phyloP scores from a whole-genome alignment of 2,329 filamentous ascomycete species.

The Dactylella cylindrospora region DNA sequence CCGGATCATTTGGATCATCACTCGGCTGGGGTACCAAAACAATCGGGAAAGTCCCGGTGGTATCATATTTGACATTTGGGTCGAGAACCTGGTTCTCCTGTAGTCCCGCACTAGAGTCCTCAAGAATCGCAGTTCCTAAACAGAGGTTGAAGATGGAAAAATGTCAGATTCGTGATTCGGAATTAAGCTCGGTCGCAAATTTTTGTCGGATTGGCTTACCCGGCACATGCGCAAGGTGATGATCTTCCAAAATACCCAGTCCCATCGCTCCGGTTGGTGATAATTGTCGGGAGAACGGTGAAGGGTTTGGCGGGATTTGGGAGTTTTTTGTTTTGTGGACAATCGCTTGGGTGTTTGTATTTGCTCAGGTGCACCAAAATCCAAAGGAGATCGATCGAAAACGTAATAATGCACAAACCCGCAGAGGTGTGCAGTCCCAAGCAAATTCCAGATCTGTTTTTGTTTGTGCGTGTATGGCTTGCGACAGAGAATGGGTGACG shows the following conservation, averaged over 20 bases:
- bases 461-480: too few relatives aligned
- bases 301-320: background rate
- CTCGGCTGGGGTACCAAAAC: conserved; percentile 89
- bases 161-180: conserved; percentile 20
- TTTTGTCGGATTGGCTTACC: conserved; percentile 58
- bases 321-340: conserved; percentile 8
- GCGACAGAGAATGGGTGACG: too few relatives aligned
- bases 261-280: conserved; percentile 58
- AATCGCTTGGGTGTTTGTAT: conserved; percentile 7
- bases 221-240: conserved; percentile 68
- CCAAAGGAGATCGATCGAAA: too few relatives aligned
- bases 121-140: conserved; percentile 42
- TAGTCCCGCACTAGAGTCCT: conserved; percentile 22
- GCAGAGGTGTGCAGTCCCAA: background rate
- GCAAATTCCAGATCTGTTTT: too few relatives aligned
- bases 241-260: conserved; percentile 72
- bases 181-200: conserved; percentile 10
- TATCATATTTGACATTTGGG: conserved; percentile 67
- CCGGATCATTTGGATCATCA: conserved; percentile 85
- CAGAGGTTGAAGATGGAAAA: background rate
- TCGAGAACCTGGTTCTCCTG: conserved; percentile 28
- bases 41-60: conserved; percentile 65
- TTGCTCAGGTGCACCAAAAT: conserved; percentile 23
- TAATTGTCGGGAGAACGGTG: conserved; percentile 2
- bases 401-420: conserved; percentile 5